Evolutionary conservation across 2,329 filamentous ascomycete genomes (phyloP).

Genomic region (Samsoniella hepiali): DNA sequence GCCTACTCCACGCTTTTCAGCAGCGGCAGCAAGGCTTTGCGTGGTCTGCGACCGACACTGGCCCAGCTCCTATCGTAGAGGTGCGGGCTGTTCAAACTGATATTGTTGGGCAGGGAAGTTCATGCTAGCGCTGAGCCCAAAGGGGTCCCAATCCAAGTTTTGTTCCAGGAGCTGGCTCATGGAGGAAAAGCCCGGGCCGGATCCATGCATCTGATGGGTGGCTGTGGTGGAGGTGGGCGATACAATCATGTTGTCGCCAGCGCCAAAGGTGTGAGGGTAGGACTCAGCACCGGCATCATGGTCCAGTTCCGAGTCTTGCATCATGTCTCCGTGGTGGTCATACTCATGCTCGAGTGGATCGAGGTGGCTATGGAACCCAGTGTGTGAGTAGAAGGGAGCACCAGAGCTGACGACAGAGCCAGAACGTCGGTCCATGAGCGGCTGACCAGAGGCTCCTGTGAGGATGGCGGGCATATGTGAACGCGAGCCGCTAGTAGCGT

Average conservation of each 20-base stretch:
- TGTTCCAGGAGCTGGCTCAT: slow-evolving; percentile 68
- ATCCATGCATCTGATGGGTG: slow-evolving; percentile 31
- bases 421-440: slow-evolving; percentile 37
- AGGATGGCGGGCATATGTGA: slow-evolving; percentile 32
- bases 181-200: slow-evolving; percentile 52
- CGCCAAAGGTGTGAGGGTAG: slow-evolving; percentile 58
- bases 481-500: slow-evolving; percentile 31
- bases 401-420: slow-evolving; percentile 37
- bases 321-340: slow-evolving; percentile 82
- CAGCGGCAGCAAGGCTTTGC: not conserved
- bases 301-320: slow-evolving; percentile 76
- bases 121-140: slow-evolving; percentile 91
- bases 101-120: slow-evolving; percentile 85
- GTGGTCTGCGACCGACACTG: not conserved
- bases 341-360: slow-evolving; percentile 98
- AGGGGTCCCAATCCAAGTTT: slow-evolving; percentile 88
- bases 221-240: slow-evolving; percentile 35
- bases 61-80: slow-evolving; percentile 40
- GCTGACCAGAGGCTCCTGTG: slow-evolving; percentile 28
- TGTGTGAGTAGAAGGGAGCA: slow-evolving; percentile 71
- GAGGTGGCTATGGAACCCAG: slow-evolving; percentile 85
- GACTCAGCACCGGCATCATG: slow-evolving; percentile 41
- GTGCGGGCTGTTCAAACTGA: slow-evolving; percentile 61
- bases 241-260: slow-evolving; percentile 48
- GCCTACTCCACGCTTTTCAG: not conserved